Evolutionary conservation across 2,329 filamentous ascomycete species (phyloP), one percentile per base, ranked within the genome.

Genomic region (Paecilomyces variotii): DNA sequence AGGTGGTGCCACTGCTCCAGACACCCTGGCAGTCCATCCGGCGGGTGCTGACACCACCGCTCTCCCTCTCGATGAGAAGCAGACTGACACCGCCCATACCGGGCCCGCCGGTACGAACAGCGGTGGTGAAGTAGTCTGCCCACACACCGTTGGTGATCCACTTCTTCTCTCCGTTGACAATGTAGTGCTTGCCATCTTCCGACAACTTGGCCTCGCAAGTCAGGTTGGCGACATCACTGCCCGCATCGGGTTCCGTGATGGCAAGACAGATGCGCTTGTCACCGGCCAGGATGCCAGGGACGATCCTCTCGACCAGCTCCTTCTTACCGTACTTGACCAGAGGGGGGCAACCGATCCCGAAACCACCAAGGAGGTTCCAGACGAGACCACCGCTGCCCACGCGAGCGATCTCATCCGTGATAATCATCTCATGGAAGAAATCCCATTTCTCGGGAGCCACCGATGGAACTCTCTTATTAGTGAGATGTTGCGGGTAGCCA

Each of bases 111-210:
- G 94, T 99, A 61, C 94, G 88, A 45, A 99, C 94, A 27, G 93
- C 94, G 12, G 90, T 95, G 57, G 94, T 97, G 81, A 97, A 97
- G 80, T 97, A 99, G 76, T 99, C 94, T 62, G 82, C 85, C 91
- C 91, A 97, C 70, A 97, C 85, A 70, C 94, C 94, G 78, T 99
- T 99, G 69, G 93, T 97, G 76, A 97, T 97, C 93, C 94, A 97
- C 80, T 99, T 99, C 88, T 99, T 97, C 85, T 97, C 93, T 57
- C 94, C 94, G 71, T 97, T 99, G 77, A 99, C 94, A 66, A 97
- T 97, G 78, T 95, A 99, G 79, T 97, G 91, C 82, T 97, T 97
- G 70, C 94, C 94, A 69, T 99, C 94, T 67, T 94, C 89, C 63
- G 84, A 90, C 59, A 97, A 83, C 82, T 96, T 96, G 27, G 94